These are phyloP conservation scores for Jimgerdemannia flammicorona DNA, from an alignment of 192 early-diverging fungal genomes.

Conservation along the genomic window DNA sequence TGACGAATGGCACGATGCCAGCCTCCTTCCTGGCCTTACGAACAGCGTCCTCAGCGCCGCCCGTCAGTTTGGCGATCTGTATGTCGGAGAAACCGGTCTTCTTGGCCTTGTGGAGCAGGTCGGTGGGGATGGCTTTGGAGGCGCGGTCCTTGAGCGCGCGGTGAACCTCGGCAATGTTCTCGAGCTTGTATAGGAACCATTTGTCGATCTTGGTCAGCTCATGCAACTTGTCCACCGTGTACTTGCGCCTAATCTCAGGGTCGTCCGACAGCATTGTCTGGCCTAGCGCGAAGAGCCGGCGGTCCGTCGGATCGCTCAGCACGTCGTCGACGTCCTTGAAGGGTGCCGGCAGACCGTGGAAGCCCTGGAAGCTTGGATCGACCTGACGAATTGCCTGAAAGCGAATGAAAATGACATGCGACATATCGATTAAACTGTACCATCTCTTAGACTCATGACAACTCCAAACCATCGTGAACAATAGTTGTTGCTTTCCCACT, in stretches of 20 bases:
- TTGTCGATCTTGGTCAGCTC: conserved; percentile 84
- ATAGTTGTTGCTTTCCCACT: no score
- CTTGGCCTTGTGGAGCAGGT: conserved; percentile 74
- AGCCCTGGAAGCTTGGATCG: conserved; percentile 90
- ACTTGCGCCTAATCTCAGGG: conserved; percentile 48
- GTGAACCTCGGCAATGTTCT: conserved; percentile 70
- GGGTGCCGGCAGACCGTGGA: conserved; percentile 33
- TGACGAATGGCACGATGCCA: conserved; percentile 85
- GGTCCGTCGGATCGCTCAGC: conserved; percentile 74
- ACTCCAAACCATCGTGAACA: no score
- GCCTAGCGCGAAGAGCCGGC: conserved; percentile 77
- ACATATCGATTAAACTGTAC: conserved; percentile 19
- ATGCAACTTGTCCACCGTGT: conserved; percentile 74
- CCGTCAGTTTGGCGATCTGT: conserved; percentile 68
- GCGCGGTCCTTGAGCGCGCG: conserved; percentile 33
- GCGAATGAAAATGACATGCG: not conserved
- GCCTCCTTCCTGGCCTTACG: conserved; percentile 63
- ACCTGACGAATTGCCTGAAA: conserved; percentile 79
- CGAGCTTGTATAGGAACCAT: conserved; percentile 89
- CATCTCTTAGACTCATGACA: no score
- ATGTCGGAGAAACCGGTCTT: conserved; percentile 85
- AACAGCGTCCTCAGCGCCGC: conserved; percentile 60
- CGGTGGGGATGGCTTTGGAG: conserved; percentile 39
- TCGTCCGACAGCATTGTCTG: conserved; percentile 67
- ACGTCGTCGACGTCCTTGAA: conserved; percentile 56